Evolutionary conservation across 1,139 yeast species (phyloP), one percentile per base, ranked within the genome.

Genomic region (Martiniozyma asiatica): DNA sequence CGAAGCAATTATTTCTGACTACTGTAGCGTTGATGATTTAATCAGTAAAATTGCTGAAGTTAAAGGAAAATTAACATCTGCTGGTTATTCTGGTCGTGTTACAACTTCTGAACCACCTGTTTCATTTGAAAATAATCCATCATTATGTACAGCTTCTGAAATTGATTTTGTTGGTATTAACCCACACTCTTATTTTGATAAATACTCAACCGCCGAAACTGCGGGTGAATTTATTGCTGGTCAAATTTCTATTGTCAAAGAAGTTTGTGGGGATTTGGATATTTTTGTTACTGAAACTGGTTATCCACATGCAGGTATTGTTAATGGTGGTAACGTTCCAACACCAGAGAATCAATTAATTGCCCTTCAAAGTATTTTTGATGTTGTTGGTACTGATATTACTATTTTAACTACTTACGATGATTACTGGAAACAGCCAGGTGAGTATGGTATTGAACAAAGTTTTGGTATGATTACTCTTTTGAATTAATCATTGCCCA

Each of bases 51-150:
- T 84, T 36, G 40, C 68, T 2, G 56, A 70, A 7, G 92, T 81
- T 32, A 78, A 73, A 51, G 29, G 61, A 9, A 56, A 58, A 40
- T 65, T 85, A 36, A 51, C 59, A 35, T 53, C 50, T 31, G 87
- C 82, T 16, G 96, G 96, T 14, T 85, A 74, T 58, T 52, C 59
- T n/a, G 95, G 95, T 29, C 48, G 60, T 34, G 63, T 85, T 25
- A 74, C 92, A 19, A 84, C 94, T 17, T 72, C 94, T 31, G 96
- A 85, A 53, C 94, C 94, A 31, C 93, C 95, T 13, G 77, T 68
- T n/a, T 56, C 74, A 12, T 84, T 65, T 53, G 67, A 68, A 47
- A 54, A 59, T 31, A 43, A 78, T 50, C 84, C 94, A 8, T 55
- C 55, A 14, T 64, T 85, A 44, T 85, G 96, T 59, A 65, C 72